Evolutionary conservation across 208 protist species (phyloP).

Genomic region (Trypanosoma scelopori): DNA sequence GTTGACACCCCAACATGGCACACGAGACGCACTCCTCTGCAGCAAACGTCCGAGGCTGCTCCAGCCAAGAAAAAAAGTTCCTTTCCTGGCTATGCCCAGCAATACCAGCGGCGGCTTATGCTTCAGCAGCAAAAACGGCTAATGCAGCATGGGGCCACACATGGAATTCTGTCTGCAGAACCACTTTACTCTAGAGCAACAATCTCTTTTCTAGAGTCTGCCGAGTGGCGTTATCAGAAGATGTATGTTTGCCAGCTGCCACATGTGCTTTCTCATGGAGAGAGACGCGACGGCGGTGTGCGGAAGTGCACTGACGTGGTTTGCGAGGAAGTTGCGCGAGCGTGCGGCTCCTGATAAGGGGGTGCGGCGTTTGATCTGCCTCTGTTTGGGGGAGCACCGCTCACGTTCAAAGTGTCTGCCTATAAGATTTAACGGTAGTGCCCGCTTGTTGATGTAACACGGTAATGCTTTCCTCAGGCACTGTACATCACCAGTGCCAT

Average conservation of each 20-base stretch:
- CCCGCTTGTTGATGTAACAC: too few relatives aligned
- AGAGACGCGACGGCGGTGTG: neutral
- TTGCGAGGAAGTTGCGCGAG: slow-evolving; percentile 20
- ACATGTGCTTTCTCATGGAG: slow-evolving; percentile 19
- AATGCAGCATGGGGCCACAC: slow-evolving; percentile 6
- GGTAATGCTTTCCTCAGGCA: too few relatives aligned
- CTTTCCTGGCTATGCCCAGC: slow-evolving; percentile 13
- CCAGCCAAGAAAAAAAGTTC: neutral
- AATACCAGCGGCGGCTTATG: slow-evolving; percentile 20
- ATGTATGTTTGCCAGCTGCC: slow-evolving; percentile 61
- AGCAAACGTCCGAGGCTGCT: neutral
- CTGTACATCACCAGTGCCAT: too few relatives aligned
- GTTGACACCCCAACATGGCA: neutral
- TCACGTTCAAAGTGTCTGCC: too few relatives aligned
- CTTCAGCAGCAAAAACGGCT: slow-evolving; percentile 9
- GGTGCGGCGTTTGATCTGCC: neutral
- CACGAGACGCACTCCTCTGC: neutral
- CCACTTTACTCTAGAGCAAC: slow-evolving; percentile 49
- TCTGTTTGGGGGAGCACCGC: too few relatives aligned
- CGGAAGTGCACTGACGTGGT: slow-evolving; percentile 25
- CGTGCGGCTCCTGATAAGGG: neutral
- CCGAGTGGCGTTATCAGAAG: slow-evolving; percentile 77
- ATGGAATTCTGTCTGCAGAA: slow-evolving; percentile 1
- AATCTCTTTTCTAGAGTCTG: slow-evolving; percentile 51
- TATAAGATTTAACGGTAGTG: too few relatives aligned